Conservation (phyloP, 352 stramenopile genomes). For the Thalassiosira delicatula region DNA sequence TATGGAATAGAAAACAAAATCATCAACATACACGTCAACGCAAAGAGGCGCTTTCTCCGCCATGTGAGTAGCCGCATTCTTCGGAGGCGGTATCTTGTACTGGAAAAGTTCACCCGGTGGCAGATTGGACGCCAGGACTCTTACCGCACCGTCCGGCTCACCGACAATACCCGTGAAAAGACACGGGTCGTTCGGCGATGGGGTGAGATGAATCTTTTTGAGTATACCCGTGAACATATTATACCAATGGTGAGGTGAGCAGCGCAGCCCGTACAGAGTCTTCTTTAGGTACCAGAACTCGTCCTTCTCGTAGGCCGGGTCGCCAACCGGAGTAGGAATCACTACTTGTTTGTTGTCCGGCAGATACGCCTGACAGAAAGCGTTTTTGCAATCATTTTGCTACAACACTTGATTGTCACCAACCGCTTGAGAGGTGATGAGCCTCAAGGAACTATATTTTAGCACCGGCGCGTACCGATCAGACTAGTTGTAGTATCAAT, state of each 20-base stretch:
- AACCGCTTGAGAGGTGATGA: not conserved
- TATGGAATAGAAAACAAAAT: not conserved
- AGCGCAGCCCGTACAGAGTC: not conserved
- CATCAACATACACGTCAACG: too few species aligned
- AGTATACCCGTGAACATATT: not conserved
- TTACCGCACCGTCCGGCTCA: too few species aligned
- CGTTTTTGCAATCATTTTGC: slow-evolving; percentile 7
- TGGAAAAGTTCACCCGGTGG: too few species aligned
- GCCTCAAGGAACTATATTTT: not conserved
- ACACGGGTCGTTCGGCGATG: too few species aligned
- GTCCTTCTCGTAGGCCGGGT: not conserved
- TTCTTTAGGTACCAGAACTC: not conserved
- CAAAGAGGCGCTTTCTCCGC: too few species aligned
- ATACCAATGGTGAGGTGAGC: not conserved
- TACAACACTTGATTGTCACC: not conserved
- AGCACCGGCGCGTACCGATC: not conserved
- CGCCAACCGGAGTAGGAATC: not conserved
- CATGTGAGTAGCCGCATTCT: too few species aligned
- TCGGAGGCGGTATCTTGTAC: too few species aligned
- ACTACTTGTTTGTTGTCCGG: not conserved
- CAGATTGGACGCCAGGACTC: too few species aligned
- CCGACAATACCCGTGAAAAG: too few species aligned
- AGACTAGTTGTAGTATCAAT: not conserved
- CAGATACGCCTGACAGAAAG: not conserved
- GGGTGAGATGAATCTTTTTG: not conserved